Percentiles rank a stretch among this genome's conserved stretches.
Evolutionary conservation across 345 rosid genomes (phyloP).

Genomic region (Eucalyptus marginata): DNA sequence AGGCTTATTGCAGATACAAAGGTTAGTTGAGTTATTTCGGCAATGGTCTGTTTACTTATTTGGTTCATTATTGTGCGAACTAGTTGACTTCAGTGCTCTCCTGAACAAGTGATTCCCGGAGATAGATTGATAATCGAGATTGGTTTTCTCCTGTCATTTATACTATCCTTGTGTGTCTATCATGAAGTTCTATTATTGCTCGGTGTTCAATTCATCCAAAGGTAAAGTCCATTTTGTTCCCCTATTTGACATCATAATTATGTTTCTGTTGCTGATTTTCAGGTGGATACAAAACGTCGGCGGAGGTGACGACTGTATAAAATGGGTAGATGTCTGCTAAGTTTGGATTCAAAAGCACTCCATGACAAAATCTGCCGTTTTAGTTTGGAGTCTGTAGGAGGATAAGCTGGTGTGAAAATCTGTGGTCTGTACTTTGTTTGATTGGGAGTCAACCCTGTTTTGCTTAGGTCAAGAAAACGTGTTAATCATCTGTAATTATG

Average conservation of each 20-base stretch:
- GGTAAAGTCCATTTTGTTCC: neutral
- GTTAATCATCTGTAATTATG: neutral
- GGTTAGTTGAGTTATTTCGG: constrained; percentile 19
- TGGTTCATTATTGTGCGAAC: neutral
- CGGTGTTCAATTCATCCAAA: neutral
- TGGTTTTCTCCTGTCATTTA: neutral
- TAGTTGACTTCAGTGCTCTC: neutral
- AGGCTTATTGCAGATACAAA: constrained; percentile 42
- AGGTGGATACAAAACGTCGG: constrained; percentile 68
- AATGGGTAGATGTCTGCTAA: neutral
- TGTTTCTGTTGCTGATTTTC: neutral
- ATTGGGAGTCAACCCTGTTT: neutral
- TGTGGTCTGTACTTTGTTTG: neutral
- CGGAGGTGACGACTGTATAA: constrained; percentile 17
- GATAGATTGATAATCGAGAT: neutral
- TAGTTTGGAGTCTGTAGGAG: neutral
- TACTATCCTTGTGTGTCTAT: neutral
- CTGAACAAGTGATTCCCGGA: neutral
- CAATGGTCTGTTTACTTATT: neutral
- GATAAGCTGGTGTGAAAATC: neutral
- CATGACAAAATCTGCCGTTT: neutral
- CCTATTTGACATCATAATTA: neutral
- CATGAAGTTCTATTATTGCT: neutral
- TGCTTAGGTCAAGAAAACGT: neutral
- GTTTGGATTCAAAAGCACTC: neutral